phyloP scores from a whole-genome alignment of 441 rosid genomes.

The Theobroma grandiflorum region DNA sequence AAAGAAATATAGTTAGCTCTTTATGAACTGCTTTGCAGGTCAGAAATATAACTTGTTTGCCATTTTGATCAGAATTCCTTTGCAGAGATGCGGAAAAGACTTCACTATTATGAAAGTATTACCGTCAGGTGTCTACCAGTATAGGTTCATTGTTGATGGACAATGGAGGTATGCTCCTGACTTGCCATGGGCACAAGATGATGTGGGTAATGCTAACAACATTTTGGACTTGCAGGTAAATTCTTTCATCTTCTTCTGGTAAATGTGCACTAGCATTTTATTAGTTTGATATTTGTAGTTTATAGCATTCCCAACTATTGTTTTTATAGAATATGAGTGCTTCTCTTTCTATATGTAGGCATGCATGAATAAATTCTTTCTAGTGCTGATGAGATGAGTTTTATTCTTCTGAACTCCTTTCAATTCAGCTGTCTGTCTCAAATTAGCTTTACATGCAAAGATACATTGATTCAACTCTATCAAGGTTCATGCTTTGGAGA shows the following conservation, averaged over 20 bases:
- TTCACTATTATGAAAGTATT: slow-evolving; percentile 91
- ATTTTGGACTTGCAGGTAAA: slow-evolving; percentile 81
- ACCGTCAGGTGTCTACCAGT: slow-evolving; percentile 93
- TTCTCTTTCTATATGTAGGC: background rate
- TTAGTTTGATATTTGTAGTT: slow-evolving; percentile 5
- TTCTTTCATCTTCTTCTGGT: background rate
- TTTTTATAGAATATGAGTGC: background rate
- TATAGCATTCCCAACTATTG: background rate
- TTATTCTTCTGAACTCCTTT: background rate
- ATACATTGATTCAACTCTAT: background rate
- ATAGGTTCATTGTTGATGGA: slow-evolving; percentile 91
- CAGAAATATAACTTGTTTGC: slow-evolving; percentile 24
- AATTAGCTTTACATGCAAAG: background rate
- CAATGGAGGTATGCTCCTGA: slow-evolving; percentile 87
- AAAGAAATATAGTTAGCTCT: slow-evolving; percentile 18
- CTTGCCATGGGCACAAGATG: slow-evolving; percentile 83
- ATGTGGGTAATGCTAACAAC: slow-evolving; percentile 78
- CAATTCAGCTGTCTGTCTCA: background rate
- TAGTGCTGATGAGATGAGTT: background rate
- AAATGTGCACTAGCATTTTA: background rate
- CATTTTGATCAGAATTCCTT: slow-evolving; percentile 67
- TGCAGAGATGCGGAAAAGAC: slow-evolving; percentile 95
- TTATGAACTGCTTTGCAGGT: slow-evolving; percentile 11
- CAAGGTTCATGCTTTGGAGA: background rate
- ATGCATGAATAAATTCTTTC: background rate